Base-by-base conservation (phyloP, 305 asterid genomes). In the Plantago lanceolata region DNA sequence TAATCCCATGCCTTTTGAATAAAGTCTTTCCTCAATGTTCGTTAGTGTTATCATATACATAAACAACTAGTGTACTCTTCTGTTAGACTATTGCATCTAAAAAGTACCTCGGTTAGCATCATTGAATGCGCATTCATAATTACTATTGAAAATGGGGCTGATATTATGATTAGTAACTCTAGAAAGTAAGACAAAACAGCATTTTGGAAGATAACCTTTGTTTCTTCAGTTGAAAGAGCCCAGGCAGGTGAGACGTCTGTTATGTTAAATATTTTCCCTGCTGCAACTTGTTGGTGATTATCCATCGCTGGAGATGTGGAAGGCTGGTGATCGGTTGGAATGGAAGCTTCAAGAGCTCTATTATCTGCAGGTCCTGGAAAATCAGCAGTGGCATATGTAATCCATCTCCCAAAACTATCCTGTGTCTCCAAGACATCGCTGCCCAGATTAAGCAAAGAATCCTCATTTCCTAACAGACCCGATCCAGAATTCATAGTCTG, bases 171-270 rank as follows among this genome's bases (percentile, higher is more conserved):
- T 15, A 40, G 47, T 40, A 19, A 48, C 40, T 63, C 61, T 24
- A 71, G 50, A 24, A 69, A 55, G 19, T 14, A 63, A 43, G 57
- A 48, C 60, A 61, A 40, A 51, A 51, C 17, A 68, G 55, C 5
- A 24, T 40, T 40, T 55, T 24, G 15, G 50, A 61, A 48, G 65
- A 72, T 29, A 66, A 93, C 99, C 97, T 94, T 90, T 51, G 96
- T 86, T 75, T 82, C 91, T 86, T 83, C 97, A 63, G 75, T 78
- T 53, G 99, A 78, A 73, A 78, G 74, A 64, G 89, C 96, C 83
- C 84, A 90, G 67, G 88, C 58, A 73, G 93, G 97, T 52, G 97
- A 87, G 75, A 93, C 68, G 54, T 93, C 96, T 29, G 80, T 76
- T 72, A 94, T 85, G 65, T 68, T 75, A 72, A 90, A 85, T 65